A percentile compares a stretch with the other conserved stretches of the same genome.
Evolutionary conservation across 495 filamentous ascomycete species (phyloP).

Genomic region (Aspergillus cristatus): DNA sequence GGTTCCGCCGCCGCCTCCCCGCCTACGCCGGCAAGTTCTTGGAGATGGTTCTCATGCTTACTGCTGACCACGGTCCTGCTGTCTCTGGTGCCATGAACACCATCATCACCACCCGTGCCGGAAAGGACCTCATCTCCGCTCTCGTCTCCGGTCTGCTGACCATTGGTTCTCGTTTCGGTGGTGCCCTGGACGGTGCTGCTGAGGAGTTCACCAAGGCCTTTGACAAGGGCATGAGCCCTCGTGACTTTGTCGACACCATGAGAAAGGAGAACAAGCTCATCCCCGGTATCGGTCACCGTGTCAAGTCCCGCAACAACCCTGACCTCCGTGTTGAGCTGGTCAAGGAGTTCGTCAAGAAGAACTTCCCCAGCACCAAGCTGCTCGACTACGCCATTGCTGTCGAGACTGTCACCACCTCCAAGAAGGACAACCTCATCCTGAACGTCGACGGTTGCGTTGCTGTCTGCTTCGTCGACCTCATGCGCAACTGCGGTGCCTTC

Average conservation of each 20-base stretch:
- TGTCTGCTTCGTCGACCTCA: constrained; percentile 95
- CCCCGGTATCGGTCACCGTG: constrained; percentile 95
- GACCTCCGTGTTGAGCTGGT: constrained; percentile 99
- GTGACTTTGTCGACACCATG: constrained; percentile 98
- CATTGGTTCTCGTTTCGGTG: constrained; percentile 96
- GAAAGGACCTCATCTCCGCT: constrained; percentile 94
- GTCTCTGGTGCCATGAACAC: constrained; percentile 99
- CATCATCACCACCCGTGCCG: constrained; percentile 97
- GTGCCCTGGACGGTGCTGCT: constrained; percentile 93
- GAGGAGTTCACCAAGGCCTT: constrained; percentile 98
- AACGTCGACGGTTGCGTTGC: constrained; percentile 98
- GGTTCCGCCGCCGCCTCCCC: constrained; percentile 98
- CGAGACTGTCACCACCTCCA: constrained; percentile 95
- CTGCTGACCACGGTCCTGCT: constrained; percentile 96
- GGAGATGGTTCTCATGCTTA: constrained; percentile 99
- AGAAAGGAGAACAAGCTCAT: constrained; percentile 99
- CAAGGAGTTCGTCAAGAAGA: constrained; percentile 95
- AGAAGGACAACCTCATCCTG: constrained; percentile 99
- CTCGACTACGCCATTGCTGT: constrained; percentile 98
- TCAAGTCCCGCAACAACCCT: constrained; percentile 99
- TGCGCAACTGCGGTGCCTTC: constrained; percentile 98
- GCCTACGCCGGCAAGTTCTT: constrained; percentile 96
- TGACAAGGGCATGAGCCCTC: constrained; percentile 94
- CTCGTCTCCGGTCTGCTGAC: constrained; percentile 94
- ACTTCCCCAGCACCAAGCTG: constrained; percentile 93